These are phyloP conservation scores for Pichia sp. DNA, from an alignment of 1,139 yeast genomes.

Conservation along the genomic window DNA sequence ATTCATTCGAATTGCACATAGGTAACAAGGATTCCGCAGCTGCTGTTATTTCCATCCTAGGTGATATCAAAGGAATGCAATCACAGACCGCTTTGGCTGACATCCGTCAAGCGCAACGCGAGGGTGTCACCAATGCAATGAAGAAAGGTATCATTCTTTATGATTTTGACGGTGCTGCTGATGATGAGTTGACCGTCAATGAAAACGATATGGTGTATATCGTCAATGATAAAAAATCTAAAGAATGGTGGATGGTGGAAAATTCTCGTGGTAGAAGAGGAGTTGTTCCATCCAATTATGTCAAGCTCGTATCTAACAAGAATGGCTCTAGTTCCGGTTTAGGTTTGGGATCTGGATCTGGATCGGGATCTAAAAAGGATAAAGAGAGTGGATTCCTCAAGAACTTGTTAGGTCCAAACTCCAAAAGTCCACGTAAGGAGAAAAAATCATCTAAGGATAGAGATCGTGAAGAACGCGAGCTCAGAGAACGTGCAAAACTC, in stretches of 20 bases:
- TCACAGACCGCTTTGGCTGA: slow-evolving; percentile 75
- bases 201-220: slow-evolving; percentile 82
- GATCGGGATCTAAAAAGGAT: neutral
- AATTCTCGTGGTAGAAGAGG: slow-evolving; percentile 69
- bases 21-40: slow-evolving; percentile 83
- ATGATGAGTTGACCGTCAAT: slow-evolving; percentile 69
- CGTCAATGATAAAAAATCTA: slow-evolving; percentile 68
- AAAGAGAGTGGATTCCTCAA: slow-evolving; percentile 16
- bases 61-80: slow-evolving; percentile 83
- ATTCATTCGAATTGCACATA: slow-evolving; percentile 80
- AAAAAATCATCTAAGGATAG: slow-evolving; percentile 15
- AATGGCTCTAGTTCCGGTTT: neutral
- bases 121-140: slow-evolving; percentile 29
- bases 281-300: slow-evolving; percentile 81
- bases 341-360: neutral
- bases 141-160: slow-evolving; percentile 64
- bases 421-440: slow-evolving; percentile 15
- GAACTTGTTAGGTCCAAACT: slow-evolving; percentile 25
- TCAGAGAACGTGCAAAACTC: slow-evolving; percentile 23
- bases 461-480: slow-evolving; percentile 21
- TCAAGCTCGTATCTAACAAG: slow-evolving; percentile 44
- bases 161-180: slow-evolving; percentile 84
- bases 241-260: slow-evolving; percentile 97
- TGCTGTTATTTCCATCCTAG: slow-evolving; percentile 71
- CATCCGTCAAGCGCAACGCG: slow-evolving; percentile 66